phyloP scores from a whole-genome alignment of 2,329 filamentous ascomycete species.

The Pseudogymnoascus sp. region DNA sequence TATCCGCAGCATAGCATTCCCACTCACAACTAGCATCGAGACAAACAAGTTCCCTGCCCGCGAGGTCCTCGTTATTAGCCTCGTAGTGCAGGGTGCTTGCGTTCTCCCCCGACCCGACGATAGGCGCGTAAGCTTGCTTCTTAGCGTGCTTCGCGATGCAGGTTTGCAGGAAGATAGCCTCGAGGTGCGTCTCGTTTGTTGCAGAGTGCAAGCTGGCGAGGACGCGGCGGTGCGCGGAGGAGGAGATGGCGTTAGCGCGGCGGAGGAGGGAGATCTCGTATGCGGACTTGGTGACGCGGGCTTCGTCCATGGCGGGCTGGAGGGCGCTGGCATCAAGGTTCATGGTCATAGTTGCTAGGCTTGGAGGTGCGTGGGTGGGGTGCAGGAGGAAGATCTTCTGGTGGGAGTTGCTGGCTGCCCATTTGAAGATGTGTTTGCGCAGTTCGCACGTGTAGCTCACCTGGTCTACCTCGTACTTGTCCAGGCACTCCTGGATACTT shows the following conservation, averaged over 20 bases:
- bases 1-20: constrained; percentile 76
- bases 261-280: constrained; percentile 79
- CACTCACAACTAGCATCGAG: constrained; percentile 86
- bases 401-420: constrained; percentile 24
- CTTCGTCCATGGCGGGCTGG: constrained; percentile 65
- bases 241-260: constrained; percentile 71
- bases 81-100: constrained; percentile 82
- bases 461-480: constrained; percentile 59
- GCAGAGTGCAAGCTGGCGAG: constrained; percentile 54
- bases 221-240: constrained; percentile 65
- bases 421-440: constrained; percentile 38
- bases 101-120: constrained; percentile 75
- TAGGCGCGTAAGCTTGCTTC: constrained; percentile 78
- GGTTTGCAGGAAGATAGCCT: constrained; percentile 64
- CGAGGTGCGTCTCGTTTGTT: constrained; percentile 72
- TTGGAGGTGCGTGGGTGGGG: constrained; percentile 30
- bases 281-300: constrained; percentile 73
- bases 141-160: constrained; percentile 68
- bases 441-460: constrained; percentile 50
- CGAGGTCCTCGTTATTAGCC: constrained; percentile 65
- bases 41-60: constrained; percentile 63
- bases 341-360: constrained; percentile 40
- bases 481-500: constrained; percentile 50
- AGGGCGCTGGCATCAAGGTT: constrained; percentile 45
- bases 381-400: constrained; percentile 38